Evolutionary conservation across 345 rosid species (phyloP), one percentile per base, ranked within the genome.

Genomic region (Dipteronia sinensis): DNA sequence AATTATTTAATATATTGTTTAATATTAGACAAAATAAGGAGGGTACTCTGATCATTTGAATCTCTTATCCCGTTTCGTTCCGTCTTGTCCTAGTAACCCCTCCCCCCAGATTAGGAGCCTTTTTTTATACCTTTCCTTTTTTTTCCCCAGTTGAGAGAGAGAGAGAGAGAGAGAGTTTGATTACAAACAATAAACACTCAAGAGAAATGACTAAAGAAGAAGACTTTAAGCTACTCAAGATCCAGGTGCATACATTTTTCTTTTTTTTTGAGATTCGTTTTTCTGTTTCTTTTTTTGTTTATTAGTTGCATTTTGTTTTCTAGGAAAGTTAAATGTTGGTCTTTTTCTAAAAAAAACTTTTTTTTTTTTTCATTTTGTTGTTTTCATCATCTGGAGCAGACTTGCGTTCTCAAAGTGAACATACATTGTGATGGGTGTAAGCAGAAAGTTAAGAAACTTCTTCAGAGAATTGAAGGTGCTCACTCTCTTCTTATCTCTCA

Each of bases 351-450:
- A 31, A 5, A 31, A 31, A 44, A 73, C 22, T 76, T 84, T 74
- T 67, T 78, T 70, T 67, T 22, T 59, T 77, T 38, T 19, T 74
- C 68, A 15, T 17, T 31, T 73, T 76, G 56, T 47, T 79, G 59
- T 74, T 72, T 67, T 13, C 59, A 51, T 68, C 73, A 4, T 46
- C 46, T 51, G 16, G 63, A 58, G 25, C 91, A 91, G 98, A 91
- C 89, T 40, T 90, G 78, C 83, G 86, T 89, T 75, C 94, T 93
- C 44, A 90, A 83, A 88, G 98, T 93, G 79, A 91, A 81, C 86
- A 90, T 93, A 11, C 96, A 93, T 53, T 93, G 98, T 74, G 93
- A 90, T 79, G 98, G 98, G 19, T 93, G 98, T 85, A 91, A 86
- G 86, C 88, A 88, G 77, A 90, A 90, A 82, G 98, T 93, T 77